phyloP scores from a whole-genome alignment of 108 stramenopile species.

The Pseudonitzschia delicatissima region DNA sequence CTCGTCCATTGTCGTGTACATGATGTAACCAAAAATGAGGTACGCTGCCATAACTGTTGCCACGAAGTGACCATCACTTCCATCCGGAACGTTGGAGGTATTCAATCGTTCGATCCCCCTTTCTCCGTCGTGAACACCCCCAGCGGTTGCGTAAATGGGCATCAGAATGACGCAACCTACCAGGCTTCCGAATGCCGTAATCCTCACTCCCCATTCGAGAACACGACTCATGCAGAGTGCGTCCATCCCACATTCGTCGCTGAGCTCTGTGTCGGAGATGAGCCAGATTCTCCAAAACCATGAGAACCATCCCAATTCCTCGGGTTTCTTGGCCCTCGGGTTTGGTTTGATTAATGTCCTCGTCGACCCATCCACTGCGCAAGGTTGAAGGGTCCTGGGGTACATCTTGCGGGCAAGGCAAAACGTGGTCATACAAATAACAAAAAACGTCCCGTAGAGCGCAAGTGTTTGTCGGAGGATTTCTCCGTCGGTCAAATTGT shows the following conservation, averaged over 20 bases:
- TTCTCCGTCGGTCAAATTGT: slow-evolving; percentile 18
- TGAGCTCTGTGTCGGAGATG: slow-evolving; percentile 49
- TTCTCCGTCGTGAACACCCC: neutral
- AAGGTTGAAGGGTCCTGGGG: slow-evolving; percentile 47
- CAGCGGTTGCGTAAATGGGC: slow-evolving; percentile 37
- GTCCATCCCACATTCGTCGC: slow-evolving; percentile 62
- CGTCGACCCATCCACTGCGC: slow-evolving; percentile 32
- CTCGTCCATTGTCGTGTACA: slow-evolving; percentile 56
- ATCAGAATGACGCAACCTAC: slow-evolving; percentile 39
- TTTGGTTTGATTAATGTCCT: neutral
- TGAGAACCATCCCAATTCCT: slow-evolving; percentile 36
- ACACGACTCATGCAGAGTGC: slow-evolving; percentile 51
- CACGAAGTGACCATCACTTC: slow-evolving; percentile 24
- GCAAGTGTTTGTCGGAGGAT: slow-evolving; percentile 39
- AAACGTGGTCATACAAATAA: slow-evolving; percentile 38
- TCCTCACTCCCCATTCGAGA: slow-evolving; percentile 50
- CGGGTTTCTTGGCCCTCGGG: neutral
- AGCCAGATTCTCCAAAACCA: slow-evolving; percentile 61
- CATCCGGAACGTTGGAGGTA: slow-evolving; percentile 46
- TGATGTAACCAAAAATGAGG: slow-evolving; percentile 59
- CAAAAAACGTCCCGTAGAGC: slow-evolving; percentile 54
- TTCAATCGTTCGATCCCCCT: slow-evolving; percentile 21
- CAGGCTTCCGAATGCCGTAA: slow-evolving; percentile 43
- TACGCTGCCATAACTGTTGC: slow-evolving; percentile 63
- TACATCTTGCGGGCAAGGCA: slow-evolving; percentile 45